Evolutionary conservation across 2,329 filamentous ascomycete species (phyloP).

Genomic region (Aspergillus nomiae): DNA sequence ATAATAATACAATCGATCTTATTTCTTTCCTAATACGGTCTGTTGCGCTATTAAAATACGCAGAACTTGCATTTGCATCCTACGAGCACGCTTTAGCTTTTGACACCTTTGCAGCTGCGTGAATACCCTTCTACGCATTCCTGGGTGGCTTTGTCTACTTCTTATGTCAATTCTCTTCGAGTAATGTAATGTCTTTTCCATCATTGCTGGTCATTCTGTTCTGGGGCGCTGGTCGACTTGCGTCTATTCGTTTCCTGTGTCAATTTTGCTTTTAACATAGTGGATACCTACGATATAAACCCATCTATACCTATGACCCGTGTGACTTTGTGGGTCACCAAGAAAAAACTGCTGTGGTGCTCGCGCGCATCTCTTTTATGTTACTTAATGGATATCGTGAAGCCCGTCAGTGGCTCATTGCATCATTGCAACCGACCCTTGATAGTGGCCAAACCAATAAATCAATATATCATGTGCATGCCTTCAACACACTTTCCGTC

Average conservation of each 20-base stretch:
- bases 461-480: conserved; percentile 1
- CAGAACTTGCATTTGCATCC: conserved; percentile 19
- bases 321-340: not conserved
- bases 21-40: conserved; percentile 12
- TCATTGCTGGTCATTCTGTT: conserved; percentile 10
- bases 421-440: not conserved
- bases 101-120: conserved; percentile 16
- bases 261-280: conserved; percentile 1
- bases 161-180: conserved; percentile 12
- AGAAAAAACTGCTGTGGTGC: not conserved
- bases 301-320: not conserved
- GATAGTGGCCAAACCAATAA: conserved; percentile 1
- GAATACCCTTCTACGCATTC: conserved; percentile 24
- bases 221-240: conserved; percentile 20
- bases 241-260: conserved; percentile 14
- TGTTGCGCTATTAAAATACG: conserved; percentile 2
- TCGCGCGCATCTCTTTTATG: not conserved
- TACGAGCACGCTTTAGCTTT: conserved; percentile 19
- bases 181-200: conserved; percentile 24
- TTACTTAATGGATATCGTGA: conserved; percentile 2
- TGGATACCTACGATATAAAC: conserved; percentile 3
- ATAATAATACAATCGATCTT: conserved; percentile 17
- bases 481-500: not conserved
- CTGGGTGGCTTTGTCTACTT: conserved; percentile 17
- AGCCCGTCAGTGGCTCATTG: not conserved